Evolutionary conservation across 2,329 filamentous ascomycete genomes (phyloP).

Genomic region (Aspergillus costaricaensis): DNA sequence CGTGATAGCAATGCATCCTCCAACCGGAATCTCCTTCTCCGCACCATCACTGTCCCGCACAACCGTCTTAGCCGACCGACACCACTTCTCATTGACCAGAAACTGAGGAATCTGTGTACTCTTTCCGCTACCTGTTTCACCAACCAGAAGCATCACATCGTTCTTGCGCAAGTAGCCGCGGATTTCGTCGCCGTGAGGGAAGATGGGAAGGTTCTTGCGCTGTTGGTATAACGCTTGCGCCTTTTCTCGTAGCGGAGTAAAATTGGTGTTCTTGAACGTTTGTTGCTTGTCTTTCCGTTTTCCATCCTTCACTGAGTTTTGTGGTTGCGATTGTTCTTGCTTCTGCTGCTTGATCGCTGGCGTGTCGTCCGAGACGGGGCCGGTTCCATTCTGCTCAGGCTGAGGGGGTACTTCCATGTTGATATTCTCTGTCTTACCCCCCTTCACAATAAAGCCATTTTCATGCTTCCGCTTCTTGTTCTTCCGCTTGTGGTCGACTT

Average conservation of each 20-base stretch:
- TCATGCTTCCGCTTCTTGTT: slow-evolving; percentile 26
- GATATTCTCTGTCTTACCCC: not conserved
- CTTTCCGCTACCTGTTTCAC: slow-evolving; percentile 95
- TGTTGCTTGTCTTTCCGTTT: slow-evolving; percentile 15
- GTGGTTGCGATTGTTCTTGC: slow-evolving; percentile 2
- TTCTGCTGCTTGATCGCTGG: slow-evolving; percentile 9
- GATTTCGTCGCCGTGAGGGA: slow-evolving; percentile 71
- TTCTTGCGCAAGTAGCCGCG: slow-evolving; percentile 62
- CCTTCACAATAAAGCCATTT: not conserved
- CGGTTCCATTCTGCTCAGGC: not conserved
- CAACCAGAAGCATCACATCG: slow-evolving; percentile 80
- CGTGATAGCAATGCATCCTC: slow-evolving; percentile 87
- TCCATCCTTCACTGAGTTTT: slow-evolving; percentile 1
- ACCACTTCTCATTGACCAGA: slow-evolving; percentile 77
- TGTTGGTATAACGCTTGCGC: slow-evolving; percentile 51
- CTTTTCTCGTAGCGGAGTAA: slow-evolving; percentile 43
- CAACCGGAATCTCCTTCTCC: slow-evolving; percentile 56
- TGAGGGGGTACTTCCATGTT: not conserved
- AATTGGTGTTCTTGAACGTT: slow-evolving; percentile 27
- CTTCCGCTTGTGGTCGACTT: slow-evolving; percentile 26
- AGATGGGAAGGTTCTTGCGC: slow-evolving; percentile 77
- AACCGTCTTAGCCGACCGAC: slow-evolving; percentile 60
- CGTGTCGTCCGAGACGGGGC: not conserved
- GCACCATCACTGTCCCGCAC: slow-evolving; percentile 37
- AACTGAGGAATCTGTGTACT: slow-evolving; percentile 96